Base-by-base conservation (phyloP, 1,139 yeast species). In the Saccharomycopsis hybrid region DNA sequence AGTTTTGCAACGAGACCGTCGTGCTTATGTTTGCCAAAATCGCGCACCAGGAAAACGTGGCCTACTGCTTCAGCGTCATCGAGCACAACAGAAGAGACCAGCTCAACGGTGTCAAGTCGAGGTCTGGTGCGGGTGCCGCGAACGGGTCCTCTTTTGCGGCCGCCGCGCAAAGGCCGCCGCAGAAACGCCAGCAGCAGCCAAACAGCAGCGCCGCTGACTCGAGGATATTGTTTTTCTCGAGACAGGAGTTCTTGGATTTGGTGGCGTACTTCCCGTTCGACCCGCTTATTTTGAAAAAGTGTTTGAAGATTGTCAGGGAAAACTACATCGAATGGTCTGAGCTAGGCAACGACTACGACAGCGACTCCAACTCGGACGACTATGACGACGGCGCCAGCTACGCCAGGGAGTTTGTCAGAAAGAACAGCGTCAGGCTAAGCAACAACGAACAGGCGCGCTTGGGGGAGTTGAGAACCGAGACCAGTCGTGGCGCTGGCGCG, bases 241-340 rank as follows among this genome's bases (percentile, higher is more conserved):
- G 78, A 60, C 92, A 85, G 62, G 96, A 89, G 61, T 88, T 87
- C 62, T 77, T 86, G 57, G 95, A 88, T 62, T 70, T 89, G 50
- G 96, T 89, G 63, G 90, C 94, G 11, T 92, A 88, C 64, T 92
- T 92, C 67, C 98, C 98, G 9, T 92, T 87, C 64, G 98, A 92
- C 69, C 98, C 98, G 1, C 68, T 92, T 56, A 80, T 85, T 47
- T 73, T 92, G 56, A 85, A 83, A 44, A 67, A 66, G 27, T 76
- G 88, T 51, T 80, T 80, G 58, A 67, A 66, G 29, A 70, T 81
- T 39, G 68, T 83, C 55, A 68, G 72, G 32, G 76, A 72, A 38
- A 72, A 74, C 50, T 88, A 84, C 62, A 79, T 89, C 31, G 95
- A 89, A 60, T 92, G 98, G 98, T 80, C 77, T 44, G 88, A 81